A percentile compares a stretch with the other conserved stretches of the same genome.
Evolutionary conservation across 2,329 filamentous ascomycete genomes (phyloP).

Genomic region (Hypoxylon sp.): DNA sequence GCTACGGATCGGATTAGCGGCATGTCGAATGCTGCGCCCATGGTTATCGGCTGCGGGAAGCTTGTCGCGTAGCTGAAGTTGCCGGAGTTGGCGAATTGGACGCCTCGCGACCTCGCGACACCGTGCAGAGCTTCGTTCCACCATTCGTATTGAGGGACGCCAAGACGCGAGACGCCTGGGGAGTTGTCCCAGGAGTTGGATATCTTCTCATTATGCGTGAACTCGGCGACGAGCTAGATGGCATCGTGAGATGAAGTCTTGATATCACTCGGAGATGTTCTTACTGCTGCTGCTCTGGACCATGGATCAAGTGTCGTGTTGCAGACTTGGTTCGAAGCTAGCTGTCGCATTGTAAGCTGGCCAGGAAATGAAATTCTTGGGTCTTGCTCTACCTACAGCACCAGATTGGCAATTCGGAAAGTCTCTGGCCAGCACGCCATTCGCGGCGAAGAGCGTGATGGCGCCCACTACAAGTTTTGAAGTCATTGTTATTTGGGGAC

Average conservation of each 20-base stretch:
- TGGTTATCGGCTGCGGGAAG: conserved; percentile 70
- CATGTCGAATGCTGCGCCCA: conserved; percentile 71
- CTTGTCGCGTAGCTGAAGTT: conserved; percentile 68
- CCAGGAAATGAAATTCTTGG: background rate
- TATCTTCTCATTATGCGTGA: conserved; percentile 63
- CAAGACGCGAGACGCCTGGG: conserved; percentile 60
- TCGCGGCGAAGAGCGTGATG: conserved; percentile 26
- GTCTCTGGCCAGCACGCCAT: conserved; percentile 35
- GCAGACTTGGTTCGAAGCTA: conserved; percentile 44
- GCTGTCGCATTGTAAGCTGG: conserved; percentile 26
- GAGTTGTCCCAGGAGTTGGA: conserved; percentile 52
- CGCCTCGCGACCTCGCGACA: conserved; percentile 59
- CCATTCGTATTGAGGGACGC: conserved; percentile 64
- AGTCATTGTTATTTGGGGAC: conserved; percentile 8
- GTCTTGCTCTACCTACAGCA: conserved; percentile 31
- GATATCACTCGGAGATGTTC: background rate
- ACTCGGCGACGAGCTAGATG: conserved; percentile 57
- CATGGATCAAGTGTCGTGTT: conserved; percentile 42
- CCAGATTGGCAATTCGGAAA: conserved; percentile 44
- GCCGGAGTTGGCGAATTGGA: conserved; percentile 59
- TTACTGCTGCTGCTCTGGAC: conserved; percentile 43
- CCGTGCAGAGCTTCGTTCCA: conserved; percentile 68
- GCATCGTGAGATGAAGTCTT: conserved; percentile 37
- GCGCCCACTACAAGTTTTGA: background rate
- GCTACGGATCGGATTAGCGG: conserved; percentile 66